phyloP scores from a whole-genome alignment of 2,329 filamentous ascomycete genomes.

The Dactylonectria macrodidyma region DNA sequence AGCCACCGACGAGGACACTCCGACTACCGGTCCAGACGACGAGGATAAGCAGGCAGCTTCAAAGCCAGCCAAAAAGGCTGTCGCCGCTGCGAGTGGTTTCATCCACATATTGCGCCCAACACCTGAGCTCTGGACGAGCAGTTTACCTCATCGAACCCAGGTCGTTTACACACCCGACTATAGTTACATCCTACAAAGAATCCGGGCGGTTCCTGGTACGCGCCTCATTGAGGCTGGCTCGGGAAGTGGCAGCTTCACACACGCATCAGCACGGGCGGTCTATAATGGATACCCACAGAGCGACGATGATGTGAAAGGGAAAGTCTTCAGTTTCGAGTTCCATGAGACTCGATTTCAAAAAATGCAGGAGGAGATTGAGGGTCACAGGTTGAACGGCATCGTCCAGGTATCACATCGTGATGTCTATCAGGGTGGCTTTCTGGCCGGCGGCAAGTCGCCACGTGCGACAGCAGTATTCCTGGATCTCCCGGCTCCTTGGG shows the following conservation, averaged over 20 bases:
- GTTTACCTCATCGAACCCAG: slow-evolving; percentile 85
- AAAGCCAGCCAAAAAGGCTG: slow-evolving; percentile 61
- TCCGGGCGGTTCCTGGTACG: slow-evolving; percentile 81
- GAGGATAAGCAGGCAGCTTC: slow-evolving; percentile 51
- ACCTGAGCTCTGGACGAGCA: slow-evolving; percentile 86
- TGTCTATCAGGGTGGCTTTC: slow-evolving; percentile 83
- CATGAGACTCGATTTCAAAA: slow-evolving; percentile 80
- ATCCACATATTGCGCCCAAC: slow-evolving; percentile 85
- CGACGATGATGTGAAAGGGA: slow-evolving; percentile 67
- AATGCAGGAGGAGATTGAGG: slow-evolving; percentile 77
- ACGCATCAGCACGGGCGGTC: slow-evolving; percentile 82
- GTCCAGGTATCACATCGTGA: slow-evolving; percentile 84
- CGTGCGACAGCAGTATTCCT: slow-evolving; percentile 82
- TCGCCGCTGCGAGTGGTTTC: slow-evolving; percentile 77
- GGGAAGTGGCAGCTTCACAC: slow-evolving; percentile 87
- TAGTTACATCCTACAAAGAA: slow-evolving; percentile 84
- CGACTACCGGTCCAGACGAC: slow-evolving; percentile 53
- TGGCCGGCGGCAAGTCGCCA: slow-evolving; percentile 72
- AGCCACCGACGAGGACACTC: slow-evolving; percentile 61
- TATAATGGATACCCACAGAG: slow-evolving; percentile 77
- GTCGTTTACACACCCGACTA: slow-evolving; percentile 92
- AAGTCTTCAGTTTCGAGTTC: slow-evolving; percentile 88
- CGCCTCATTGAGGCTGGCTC: slow-evolving; percentile 85
- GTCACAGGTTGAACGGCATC: slow-evolving; percentile 75
- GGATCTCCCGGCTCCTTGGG: slow-evolving; percentile 86